Base-by-base conservation (phyloP, 768 basidiomycete species). In the Mycena vulgaris region DNA sequence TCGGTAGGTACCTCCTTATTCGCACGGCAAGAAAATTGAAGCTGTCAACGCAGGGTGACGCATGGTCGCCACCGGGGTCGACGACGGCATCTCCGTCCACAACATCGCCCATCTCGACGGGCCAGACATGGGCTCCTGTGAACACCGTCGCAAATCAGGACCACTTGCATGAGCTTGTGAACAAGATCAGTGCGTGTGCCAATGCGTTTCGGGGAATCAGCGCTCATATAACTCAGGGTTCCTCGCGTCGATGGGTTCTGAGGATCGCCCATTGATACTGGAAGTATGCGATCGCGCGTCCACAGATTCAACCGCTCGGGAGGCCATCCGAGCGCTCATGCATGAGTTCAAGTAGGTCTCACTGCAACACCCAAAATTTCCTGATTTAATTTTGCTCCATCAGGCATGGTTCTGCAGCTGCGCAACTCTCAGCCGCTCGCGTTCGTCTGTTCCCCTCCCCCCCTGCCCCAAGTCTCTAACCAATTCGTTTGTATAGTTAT, bases 401-500 rank as follows among this genome's bases (percentile, higher is more conserved):
- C 59, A 69, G 72, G 53, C 48, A 63, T 37, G 68, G 72, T 25
- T 64, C 60, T n/a, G 47, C 72, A 23, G 72, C 61, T 10, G 72
- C 72, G 0, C 72, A 73, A 28, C 68, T 73, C 33, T 73, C 72
- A 7, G 72, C 72, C n/a, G 72, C 72, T 31, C 72, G 72, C 3
- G 72, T 69, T 1, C 19, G 64, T 65, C 23, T 37, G 23, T 37
- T 37, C 31, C 19, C 33, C 5, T 1, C 5, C 5, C 10, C 21
- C n/a, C n/a, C n/a, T n/a, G n/a, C n/a, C n/a, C n/a, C n/a, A n/a
- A n/a, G n/a, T n/a, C n/a, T n/a, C n/a, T n/a, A n/a, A n/a, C n/a
- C 33, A 25, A 35, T 13, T 21, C 3, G 25, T n/a, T 52, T 48
- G 23, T 7, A 33, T 30, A 68, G 72, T 28, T 73, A 16, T 73